Evolutionary conservation across 2,329 filamentous ascomycete genomes (phyloP).

Genomic region (Sporothrix schenckii): DNA sequence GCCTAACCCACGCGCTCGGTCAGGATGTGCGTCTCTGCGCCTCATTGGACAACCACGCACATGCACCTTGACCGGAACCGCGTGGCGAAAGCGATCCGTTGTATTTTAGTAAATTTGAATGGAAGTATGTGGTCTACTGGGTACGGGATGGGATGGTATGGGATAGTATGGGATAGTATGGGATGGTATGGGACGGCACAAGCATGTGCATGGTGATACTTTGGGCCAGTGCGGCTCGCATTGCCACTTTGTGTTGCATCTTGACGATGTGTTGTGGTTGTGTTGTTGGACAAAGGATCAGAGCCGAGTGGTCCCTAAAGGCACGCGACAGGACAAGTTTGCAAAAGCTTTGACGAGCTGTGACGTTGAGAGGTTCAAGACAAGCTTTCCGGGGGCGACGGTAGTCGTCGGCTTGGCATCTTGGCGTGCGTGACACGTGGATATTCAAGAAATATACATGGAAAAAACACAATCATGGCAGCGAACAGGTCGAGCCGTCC

Average conservation of each 20-base stretch:
- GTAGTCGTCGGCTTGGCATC: slow-evolving; percentile 7
- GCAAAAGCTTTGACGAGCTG: not conserved
- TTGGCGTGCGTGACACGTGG: not conserved
- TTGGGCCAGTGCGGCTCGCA: not conserved
- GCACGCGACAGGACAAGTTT: not conserved
- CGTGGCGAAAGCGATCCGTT: not conserved
- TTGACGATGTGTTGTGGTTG: not conserved
- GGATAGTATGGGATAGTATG: not conserved
- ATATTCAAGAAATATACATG: too few species aligned
- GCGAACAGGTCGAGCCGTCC: not conserved
- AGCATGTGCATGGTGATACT: not conserved
- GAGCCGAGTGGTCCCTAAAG: not conserved
- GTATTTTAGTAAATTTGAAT: not conserved
- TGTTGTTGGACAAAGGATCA: not conserved
- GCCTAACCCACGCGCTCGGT: slow-evolving; percentile 17
- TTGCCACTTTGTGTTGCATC: not conserved
- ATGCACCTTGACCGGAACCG: not conserved
- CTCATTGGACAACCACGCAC: not conserved
- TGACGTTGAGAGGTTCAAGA: not conserved
- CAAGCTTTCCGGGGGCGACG: not conserved
- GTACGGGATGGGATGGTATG: not conserved
- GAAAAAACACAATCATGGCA: not conserved
- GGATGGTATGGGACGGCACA: not conserved
- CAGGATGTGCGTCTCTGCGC: not conserved
- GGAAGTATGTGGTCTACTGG: not conserved